Evolutionary conservation across 495 filamentous ascomycete genomes (phyloP).

Genomic region (Rostrohypoxylon terebratum): DNA sequence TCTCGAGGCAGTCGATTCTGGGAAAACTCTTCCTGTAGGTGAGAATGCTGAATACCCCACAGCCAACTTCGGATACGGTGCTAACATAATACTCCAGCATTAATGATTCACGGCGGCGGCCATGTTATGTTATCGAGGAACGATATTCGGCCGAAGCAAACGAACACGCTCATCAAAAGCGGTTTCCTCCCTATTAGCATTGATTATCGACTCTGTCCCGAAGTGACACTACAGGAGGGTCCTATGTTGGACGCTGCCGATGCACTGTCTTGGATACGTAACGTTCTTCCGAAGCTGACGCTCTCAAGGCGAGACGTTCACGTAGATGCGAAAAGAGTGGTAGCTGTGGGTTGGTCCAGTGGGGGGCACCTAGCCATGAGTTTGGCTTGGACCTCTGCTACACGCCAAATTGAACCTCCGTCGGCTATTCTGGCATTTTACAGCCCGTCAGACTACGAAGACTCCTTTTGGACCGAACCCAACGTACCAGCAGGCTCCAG

Average conservation of each 20-base stretch:
- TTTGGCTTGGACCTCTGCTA: neutral
- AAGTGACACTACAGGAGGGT: slow-evolving; percentile 58
- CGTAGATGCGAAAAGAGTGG: slow-evolving; percentile 10
- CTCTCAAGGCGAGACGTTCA: neutral
- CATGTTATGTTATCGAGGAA: slow-evolving; percentile 48
- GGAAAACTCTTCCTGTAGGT: slow-evolving; percentile 5
- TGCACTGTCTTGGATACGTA: slow-evolving; percentile 60
- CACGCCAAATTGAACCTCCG: neutral
- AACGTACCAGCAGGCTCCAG: slow-evolving; percentile 1
- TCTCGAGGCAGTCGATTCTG: neutral
- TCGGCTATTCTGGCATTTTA: slow-evolving; percentile 9
- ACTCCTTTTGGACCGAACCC: neutral
- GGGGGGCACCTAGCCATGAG: neutral
- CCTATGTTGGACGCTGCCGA: slow-evolving; percentile 62
- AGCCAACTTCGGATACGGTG: neutral
- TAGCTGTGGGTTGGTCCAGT: slow-evolving; percentile 1
- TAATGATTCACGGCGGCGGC: slow-evolving; percentile 69
- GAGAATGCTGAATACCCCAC: neutral
- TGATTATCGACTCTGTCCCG: slow-evolving; percentile 68
- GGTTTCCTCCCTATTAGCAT: slow-evolving; percentile 64
- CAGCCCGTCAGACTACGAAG: slow-evolving; percentile 2
- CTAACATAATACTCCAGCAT: slow-evolving; percentile 48
- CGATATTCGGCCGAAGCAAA: slow-evolving; percentile 10
- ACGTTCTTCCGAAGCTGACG: slow-evolving; percentile 48
- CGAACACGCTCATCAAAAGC: slow-evolving; percentile 1